Evolutionary conservation across 2,329 filamentous ascomycete genomes (phyloP).

Genomic region (Stagonosporopsis rhizophila): DNA sequence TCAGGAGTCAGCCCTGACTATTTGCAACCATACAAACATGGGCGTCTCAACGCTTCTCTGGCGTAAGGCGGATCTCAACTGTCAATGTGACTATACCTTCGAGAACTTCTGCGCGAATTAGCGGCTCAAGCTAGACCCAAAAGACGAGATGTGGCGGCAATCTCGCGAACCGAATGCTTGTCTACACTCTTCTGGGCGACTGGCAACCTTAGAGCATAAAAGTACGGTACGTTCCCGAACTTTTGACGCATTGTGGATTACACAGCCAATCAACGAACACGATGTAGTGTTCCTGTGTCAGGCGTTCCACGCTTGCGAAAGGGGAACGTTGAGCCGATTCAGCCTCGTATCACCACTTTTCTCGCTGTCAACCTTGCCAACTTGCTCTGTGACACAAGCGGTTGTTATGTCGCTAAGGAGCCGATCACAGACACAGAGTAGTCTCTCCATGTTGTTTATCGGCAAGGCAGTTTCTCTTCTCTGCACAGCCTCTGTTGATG

Average conservation of each 20-base stretch:
- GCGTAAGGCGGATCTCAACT: background rate
- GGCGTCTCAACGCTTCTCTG: background rate
- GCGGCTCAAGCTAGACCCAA: background rate
- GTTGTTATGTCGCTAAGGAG: background rate
- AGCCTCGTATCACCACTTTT: constrained; percentile 11
- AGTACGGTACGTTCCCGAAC: background rate
- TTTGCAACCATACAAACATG: background rate
- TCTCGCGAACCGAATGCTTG: background rate
- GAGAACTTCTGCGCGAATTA: background rate
- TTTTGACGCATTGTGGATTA: background rate
- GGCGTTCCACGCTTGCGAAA: constrained; percentile 3
- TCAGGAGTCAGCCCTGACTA: background rate
- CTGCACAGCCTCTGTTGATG: background rate
- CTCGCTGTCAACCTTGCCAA: constrained; percentile 10
- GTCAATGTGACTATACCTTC: background rate
- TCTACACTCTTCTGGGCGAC: background rate
- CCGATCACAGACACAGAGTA: background rate
- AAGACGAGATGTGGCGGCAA: background rate
- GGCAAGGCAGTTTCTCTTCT: background rate
- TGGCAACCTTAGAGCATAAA: background rate
- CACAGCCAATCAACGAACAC: background rate
- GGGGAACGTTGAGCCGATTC: background rate
- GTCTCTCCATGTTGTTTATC: background rate
- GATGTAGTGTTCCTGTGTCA: background rate
- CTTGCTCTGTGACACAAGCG: background rate